A percentile compares a stretch with the other conserved stretches of the same genome.
Evolutionary conservation across 768 basidiomycete genomes (phyloP).

Genomic region (Mycena vitilis): DNA sequence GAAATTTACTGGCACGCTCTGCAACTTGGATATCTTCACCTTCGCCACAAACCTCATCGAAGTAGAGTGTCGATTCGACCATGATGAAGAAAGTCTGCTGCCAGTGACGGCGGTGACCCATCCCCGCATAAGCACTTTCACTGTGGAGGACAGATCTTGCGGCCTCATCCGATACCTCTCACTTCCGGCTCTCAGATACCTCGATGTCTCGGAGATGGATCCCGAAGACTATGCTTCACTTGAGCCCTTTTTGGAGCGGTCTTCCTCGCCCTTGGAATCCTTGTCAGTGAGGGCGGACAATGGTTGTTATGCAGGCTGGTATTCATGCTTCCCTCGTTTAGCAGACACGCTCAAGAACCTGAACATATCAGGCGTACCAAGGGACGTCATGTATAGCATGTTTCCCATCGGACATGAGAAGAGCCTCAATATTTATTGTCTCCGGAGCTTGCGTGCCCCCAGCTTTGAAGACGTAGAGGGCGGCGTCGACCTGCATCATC

Average conservation of each 20-base stretch:
- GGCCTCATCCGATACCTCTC: not conserved
- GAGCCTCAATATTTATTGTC: no score
- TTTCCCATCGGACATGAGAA: no score
- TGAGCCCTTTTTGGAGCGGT: not conserved
- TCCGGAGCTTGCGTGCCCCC: not conserved
- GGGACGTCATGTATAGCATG: no score
- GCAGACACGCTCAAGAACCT: not conserved
- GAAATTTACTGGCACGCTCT: not conserved
- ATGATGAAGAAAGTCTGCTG: no score
- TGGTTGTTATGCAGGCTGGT: not conserved
- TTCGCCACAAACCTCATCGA: not conserved
- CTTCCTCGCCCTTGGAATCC: not conserved
- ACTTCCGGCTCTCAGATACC: not conserved
- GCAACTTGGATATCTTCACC: not conserved
- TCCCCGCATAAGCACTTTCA: not conserved
- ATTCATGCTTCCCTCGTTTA: not conserved
- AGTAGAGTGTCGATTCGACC: not conserved
- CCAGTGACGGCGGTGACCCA: no score
- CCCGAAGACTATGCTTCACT: not conserved
- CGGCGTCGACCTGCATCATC: not conserved
- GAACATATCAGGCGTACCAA: not conserved
- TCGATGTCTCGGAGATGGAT: not conserved
- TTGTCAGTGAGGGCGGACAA: not conserved
- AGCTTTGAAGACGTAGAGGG: not conserved
- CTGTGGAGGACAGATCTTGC: no score